Conservation (phyloP, 2,329 filamentous ascomycete species). For the Colletotrichum graminicola region DNA sequence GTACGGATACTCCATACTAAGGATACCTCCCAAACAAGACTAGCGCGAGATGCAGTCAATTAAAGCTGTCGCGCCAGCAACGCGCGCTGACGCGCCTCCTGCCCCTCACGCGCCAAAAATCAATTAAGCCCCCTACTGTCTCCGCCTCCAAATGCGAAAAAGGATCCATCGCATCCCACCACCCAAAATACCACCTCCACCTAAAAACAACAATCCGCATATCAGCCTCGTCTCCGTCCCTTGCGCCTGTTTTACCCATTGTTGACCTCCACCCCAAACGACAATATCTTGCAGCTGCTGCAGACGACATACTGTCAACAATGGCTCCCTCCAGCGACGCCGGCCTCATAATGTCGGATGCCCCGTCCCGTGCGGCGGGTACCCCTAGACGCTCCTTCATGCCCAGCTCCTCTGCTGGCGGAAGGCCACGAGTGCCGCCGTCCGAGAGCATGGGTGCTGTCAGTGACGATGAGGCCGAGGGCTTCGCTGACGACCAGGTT, state of each 20-base stretch:
- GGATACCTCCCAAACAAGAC: neutral
- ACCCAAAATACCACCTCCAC: conserved; percentile 40
- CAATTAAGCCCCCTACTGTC: conserved; percentile 40
- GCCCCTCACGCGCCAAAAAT: conserved; percentile 43
- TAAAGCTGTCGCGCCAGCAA: conserved; percentile 51
- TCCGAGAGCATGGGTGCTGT: conserved; percentile 71
- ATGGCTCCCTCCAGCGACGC: conserved; percentile 69
- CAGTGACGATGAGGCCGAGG: conserved; percentile 73
- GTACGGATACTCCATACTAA: neutral
- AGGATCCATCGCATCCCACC: conserved; percentile 40
- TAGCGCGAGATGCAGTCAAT: conserved; percentile 54
- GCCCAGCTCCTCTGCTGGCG: conserved; percentile 64
- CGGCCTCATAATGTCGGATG: conserved; percentile 70
- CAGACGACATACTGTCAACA: conserved; percentile 32
- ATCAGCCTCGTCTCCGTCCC: conserved; percentile 16
- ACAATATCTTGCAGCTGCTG: neutral
- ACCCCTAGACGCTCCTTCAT: conserved; percentile 59
- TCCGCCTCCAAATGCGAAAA: conserved; percentile 37
- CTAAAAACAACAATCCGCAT: conserved; percentile 34
- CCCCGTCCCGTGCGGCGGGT: conserved; percentile 56
- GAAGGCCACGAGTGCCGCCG: conserved; percentile 69
- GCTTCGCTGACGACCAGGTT: conserved; percentile 74
- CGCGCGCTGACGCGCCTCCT: conserved; percentile 49
- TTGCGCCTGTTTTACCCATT: conserved; percentile 11
- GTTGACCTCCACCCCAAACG: conserved; percentile 7